Conservation (phyloP, 805 yeast genomes). For the Ogataea trehaloabstinens region DNA sequence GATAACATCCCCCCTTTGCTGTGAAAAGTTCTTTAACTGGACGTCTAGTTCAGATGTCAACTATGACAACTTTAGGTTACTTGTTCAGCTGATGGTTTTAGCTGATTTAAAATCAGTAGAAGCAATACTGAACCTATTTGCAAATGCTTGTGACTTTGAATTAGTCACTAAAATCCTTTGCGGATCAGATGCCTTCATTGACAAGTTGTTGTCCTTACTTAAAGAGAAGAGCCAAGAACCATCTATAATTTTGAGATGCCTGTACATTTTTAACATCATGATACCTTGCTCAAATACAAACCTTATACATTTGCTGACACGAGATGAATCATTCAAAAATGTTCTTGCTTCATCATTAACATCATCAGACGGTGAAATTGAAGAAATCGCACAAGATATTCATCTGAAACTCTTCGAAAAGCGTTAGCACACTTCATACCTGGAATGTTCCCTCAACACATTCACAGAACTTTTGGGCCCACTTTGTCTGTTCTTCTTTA, state of each 20-base stretch:
- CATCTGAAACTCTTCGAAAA: too few species aligned
- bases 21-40: constrained; percentile 62
- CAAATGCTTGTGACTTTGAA: constrained; percentile 28
- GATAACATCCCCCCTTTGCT: constrained; percentile 34
- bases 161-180: constrained; percentile 22
- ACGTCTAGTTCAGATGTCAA: constrained; percentile 30
- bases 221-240: constrained; percentile 16
- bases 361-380: not conserved
- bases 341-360: not conserved
- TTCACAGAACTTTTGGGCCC: constrained; percentile 13
- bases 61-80: constrained; percentile 38
- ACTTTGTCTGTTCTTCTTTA: constrained; percentile 13
- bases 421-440: too few species aligned
- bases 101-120: constrained; percentile 40
- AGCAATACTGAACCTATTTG: constrained; percentile 31
- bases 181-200: constrained; percentile 19
- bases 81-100: constrained; percentile 40
- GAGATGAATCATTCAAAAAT: not conserved
- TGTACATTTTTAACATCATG: constrained; percentile 22
- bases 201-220: constrained; percentile 14
- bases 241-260: constrained; percentile 22
- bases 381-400: too few species aligned
- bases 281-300: constrained; percentile 5
- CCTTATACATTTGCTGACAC: not conserved
- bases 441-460: constrained; percentile 9